Conservation (phyloP, 441 rosid species). For the Croton laevigatus region DNA sequence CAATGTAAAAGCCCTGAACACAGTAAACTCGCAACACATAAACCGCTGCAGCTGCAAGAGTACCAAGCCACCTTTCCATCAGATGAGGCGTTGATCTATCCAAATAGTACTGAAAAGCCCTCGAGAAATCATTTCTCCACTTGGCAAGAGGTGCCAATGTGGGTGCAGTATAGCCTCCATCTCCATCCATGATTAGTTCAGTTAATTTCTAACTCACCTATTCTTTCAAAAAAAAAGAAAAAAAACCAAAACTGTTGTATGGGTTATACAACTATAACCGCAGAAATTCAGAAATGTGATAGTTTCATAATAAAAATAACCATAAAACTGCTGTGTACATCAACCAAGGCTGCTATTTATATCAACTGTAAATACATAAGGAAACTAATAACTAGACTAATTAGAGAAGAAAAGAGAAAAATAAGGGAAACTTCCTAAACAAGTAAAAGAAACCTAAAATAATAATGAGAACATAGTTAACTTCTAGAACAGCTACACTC, state of each 20-base stretch:
- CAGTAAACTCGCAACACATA: constrained; percentile 28
- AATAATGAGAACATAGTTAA: too few relatives aligned
- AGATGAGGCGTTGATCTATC: constrained; percentile 32
- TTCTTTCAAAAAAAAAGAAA: background rate
- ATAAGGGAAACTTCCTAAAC: too few relatives aligned
- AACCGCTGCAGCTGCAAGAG: constrained; percentile 21
- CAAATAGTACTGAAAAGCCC: constrained; percentile 28
- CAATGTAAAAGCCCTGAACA: constrained; percentile 31
- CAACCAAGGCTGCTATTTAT: too few relatives aligned
- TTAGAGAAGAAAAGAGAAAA: too few relatives aligned
- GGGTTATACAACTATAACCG: too few relatives aligned
- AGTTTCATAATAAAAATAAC: too few relatives aligned
- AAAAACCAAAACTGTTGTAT: background rate
- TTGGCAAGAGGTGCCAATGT: constrained; percentile 21
- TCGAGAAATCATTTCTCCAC: constrained; percentile 27
- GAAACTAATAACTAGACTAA: too few relatives aligned
- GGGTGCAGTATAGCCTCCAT: constrained; percentile 27
- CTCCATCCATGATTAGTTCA: constrained; percentile 28
- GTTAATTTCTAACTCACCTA: constrained; percentile 14
- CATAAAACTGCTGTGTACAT: too few relatives aligned
- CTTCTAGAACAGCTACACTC: too few relatives aligned
- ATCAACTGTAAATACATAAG: too few relatives aligned
- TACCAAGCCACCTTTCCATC: constrained; percentile 30
- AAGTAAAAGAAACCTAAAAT: too few relatives aligned
- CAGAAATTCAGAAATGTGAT: too few relatives aligned